These are phyloP conservation scores for Eucalyptus tenuipes DNA, from an alignment of 345 rosid genomes.

Conservation along the genomic window DNA sequence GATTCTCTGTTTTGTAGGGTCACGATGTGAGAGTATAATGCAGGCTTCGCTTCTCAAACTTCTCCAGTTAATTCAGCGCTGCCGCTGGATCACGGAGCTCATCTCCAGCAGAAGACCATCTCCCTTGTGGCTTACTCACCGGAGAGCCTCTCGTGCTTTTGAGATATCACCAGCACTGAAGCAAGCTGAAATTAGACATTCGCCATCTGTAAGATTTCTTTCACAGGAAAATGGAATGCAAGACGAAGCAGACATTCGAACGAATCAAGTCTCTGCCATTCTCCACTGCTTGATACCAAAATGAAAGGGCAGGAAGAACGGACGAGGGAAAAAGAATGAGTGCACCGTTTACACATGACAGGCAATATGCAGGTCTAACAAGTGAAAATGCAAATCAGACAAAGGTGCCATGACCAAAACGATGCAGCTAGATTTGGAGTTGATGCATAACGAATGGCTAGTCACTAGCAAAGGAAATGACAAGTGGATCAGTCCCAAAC, in stretches of 20 bases:
- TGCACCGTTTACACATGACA: not conserved
- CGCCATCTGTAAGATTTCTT: not conserved
- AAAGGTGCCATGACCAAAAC: not conserved
- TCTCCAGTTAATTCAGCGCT: not conserved
- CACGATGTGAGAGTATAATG: not conserved
- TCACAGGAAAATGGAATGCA: not conserved
- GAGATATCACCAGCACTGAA: conserved; percentile 49
- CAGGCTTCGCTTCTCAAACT: not conserved
- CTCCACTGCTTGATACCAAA: not conserved
- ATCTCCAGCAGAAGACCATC: not conserved
- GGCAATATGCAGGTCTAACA: not conserved
- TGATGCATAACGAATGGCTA: not conserved
- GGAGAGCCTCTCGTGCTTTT: conserved; percentile 12
- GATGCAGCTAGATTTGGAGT: not conserved
- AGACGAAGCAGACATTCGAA: not conserved
- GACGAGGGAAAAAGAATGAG: not conserved
- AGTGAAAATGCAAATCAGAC: not conserved
- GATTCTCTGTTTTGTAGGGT: not conserved
- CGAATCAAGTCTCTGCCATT: not conserved
- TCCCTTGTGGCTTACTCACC: not conserved
- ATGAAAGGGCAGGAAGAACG: not conserved
- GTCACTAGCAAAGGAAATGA: not conserved
- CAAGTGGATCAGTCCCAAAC: conserved; percentile 12
- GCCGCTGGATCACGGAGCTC: not conserved
- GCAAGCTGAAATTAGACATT: conserved; percentile 42